Percentiles rank a stretch among this genome's conserved stretches.
Evolutionary conservation across 768 basidiomycete genomes (phyloP).

Genomic region (Pleurotus salmoneostramineus): DNA sequence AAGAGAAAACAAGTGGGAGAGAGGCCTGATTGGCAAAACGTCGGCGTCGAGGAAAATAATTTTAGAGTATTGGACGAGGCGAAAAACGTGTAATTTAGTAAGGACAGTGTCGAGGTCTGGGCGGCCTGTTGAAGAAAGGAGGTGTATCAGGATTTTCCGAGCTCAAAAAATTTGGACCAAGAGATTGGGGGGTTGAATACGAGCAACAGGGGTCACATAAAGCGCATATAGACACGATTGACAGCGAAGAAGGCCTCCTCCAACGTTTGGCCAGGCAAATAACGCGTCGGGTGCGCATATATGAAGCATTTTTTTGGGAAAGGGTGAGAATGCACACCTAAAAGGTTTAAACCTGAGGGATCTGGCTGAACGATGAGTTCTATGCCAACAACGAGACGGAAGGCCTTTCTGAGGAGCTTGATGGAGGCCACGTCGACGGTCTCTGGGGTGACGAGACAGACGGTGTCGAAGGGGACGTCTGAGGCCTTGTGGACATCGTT

Average conservation of each 20-base stretch:
- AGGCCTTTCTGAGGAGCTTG: slow-evolving; percentile 74
- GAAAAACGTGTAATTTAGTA: slow-evolving; percentile 95
- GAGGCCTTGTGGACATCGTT: slow-evolving; percentile 67
- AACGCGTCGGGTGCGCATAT: neutral
- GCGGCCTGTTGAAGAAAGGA: slow-evolving; percentile 58
- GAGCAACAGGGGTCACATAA: neutral
- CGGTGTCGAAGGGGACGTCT: slow-evolving; percentile 70
- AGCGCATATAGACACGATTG: slow-evolving; percentile 11
- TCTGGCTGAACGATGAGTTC: slow-evolving; percentile 79
- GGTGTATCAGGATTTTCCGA: slow-evolving; percentile 5
- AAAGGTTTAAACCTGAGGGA: slow-evolving; percentile 62
- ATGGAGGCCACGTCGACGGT: slow-evolving; percentile 82
- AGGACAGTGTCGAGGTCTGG: slow-evolving; percentile 90
- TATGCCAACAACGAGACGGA: slow-evolving; percentile 86
- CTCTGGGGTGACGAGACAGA: slow-evolving; percentile 94
- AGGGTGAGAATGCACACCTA: slow-evolving; percentile 57
- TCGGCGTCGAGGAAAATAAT: slow-evolving; percentile 92
- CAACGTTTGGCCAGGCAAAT: neutral
- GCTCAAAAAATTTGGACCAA: neutral
- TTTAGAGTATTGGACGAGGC: slow-evolving; percentile 82
- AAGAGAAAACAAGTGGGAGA: slow-evolving; percentile 88
- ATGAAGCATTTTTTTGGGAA: neutral
- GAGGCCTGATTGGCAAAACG: slow-evolving; percentile 80
- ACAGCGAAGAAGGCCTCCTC: slow-evolving; percentile 4
- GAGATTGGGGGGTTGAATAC: neutral